Evolutionary conservation across 2,329 filamentous ascomycete species (phyloP).

Genomic region (Chaetomiaceae sp.): DNA sequence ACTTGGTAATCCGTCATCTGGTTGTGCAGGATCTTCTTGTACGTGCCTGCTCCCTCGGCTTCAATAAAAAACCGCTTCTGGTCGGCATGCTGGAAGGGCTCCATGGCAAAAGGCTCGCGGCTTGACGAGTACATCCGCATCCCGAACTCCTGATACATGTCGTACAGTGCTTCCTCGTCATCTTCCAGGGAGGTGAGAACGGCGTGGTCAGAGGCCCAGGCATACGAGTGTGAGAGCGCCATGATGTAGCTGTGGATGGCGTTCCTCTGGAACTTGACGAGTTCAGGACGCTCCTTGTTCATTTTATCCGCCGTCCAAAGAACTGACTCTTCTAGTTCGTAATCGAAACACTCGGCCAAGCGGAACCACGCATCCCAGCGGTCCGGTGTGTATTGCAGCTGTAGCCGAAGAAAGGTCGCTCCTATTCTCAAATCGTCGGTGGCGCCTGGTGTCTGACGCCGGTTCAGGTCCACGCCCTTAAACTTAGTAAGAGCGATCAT

Average conservation of each 20-base stretch:
- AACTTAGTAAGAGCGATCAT: slow-evolving; percentile 87
- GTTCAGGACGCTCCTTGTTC: slow-evolving; percentile 72
- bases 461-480: slow-evolving; percentile 62
- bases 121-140: slow-evolving; percentile 60
- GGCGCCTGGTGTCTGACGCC: slow-evolving; percentile 71
- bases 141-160: slow-evolving; percentile 57
- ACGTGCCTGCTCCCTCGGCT: slow-evolving; percentile 46
- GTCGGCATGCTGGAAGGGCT: slow-evolving; percentile 54
- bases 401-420: slow-evolving; percentile 72
- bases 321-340: slow-evolving; percentile 80
- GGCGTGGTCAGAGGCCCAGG: slow-evolving; percentile 37
- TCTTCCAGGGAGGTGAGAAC: slow-evolving; percentile 34
- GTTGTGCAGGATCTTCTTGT: slow-evolving; percentile 48
- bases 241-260: slow-evolving; percentile 77
- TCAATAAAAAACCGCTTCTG: slow-evolving; percentile 56
- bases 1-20: slow-evolving; percentile 58
- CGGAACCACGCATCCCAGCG: slow-evolving; percentile 91
- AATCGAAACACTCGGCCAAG: slow-evolving; percentile 80
- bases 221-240: slow-evolving; percentile 55
- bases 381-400: slow-evolving; percentile 75
- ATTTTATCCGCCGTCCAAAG: slow-evolving; percentile 89
- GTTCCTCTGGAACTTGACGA: slow-evolving; percentile 70
- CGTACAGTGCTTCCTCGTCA: slow-evolving; percentile 51
- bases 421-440: slow-evolving; percentile 82
- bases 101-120: slow-evolving; percentile 59